Evolutionary conservation across 768 basidiomycete species (phyloP).

Genomic region (Pleurotus tuber-regium): DNA sequence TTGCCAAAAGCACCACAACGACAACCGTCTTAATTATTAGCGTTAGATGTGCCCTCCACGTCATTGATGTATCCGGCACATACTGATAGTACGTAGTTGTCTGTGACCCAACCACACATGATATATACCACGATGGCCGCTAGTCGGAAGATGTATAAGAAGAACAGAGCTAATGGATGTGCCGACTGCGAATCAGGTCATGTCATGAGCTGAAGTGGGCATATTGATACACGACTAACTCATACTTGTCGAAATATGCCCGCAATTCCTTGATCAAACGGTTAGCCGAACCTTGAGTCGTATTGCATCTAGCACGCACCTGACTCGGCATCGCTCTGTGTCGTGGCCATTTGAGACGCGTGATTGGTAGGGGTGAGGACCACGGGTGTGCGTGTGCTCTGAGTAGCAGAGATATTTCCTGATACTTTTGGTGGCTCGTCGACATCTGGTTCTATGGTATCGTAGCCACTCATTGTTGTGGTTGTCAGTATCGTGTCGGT

Average conservation of each 20-base stretch:
- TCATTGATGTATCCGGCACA: conserved; percentile 25
- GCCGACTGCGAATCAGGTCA: conserved; percentile 53
- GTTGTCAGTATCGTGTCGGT: background rate
- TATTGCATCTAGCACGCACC: conserved; percentile 40
- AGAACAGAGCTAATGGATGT: conserved; percentile 81
- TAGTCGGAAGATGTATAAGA: conserved; percentile 84
- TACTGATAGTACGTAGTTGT: conserved; percentile 92
- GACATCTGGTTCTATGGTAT: conserved; percentile 89
- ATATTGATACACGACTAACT: conserved; percentile 4
- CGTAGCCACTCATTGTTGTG: conserved; percentile 16
- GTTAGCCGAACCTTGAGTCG: conserved; percentile 1
- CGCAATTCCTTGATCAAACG: conserved; percentile 49
- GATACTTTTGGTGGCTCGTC: conserved; percentile 23
- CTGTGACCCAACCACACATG: conserved; percentile 86
- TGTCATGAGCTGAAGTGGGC: conserved; percentile 8
- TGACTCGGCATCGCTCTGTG: conserved; percentile 69
- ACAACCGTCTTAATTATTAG: conserved; percentile 67
- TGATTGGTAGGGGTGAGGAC: conserved; percentile 57
- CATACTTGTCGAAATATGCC: conserved; percentile 77
- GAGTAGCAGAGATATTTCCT: conserved; percentile 30
- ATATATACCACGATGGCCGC: conserved; percentile 91
- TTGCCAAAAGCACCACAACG: conserved; percentile 90
- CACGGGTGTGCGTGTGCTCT: conserved; percentile 39
- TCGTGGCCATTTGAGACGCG: conserved; percentile 44
- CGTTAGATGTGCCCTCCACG: conserved; percentile 5